A percentile compares a stretch with the other conserved stretches of the same genome.
These are phyloP conservation scores for Mycena indigotica DNA, from an alignment of 768 basidiomycete species.

Conservation along the genomic window DNA sequence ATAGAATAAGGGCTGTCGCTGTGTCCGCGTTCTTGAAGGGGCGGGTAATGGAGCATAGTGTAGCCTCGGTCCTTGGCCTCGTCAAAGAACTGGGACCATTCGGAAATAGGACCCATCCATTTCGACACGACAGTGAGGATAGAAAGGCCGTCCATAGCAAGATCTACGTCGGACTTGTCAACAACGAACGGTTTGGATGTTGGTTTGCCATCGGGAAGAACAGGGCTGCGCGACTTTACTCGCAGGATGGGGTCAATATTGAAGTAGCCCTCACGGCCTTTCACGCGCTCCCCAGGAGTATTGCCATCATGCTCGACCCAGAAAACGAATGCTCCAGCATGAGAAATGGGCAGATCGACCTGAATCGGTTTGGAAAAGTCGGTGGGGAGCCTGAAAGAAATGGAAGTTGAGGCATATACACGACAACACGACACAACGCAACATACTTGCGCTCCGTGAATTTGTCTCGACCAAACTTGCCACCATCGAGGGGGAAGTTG, in stretches of 20 bases:
- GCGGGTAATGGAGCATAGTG: conserved; percentile 98
- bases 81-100: conserved; percentile 79
- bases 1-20: conserved; percentile 95
- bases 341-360: conserved; percentile 93
- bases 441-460: conserved; percentile 78
- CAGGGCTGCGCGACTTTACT: conserved; percentile 68
- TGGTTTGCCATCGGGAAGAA: conserved; percentile 62
- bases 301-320: conserved; percentile 89
- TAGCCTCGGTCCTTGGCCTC: conserved; percentile 90
- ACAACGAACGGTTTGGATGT: conserved; percentile 50
- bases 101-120: conserved; percentile 88
- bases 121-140: conserved; percentile 93
- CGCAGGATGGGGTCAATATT: conserved; percentile 92
- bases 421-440: conserved; percentile 4
- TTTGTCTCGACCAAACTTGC: conserved; percentile 72
- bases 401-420: conserved; percentile 24
- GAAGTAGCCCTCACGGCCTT: conserved; percentile 91
- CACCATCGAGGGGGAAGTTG: conserved; percentile 95
- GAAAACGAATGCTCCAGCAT: conserved; percentile 94
- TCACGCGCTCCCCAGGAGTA: conserved; percentile 58
- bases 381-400: conserved; percentile 65
- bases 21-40: conserved; percentile 87
- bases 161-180: conserved; percentile 60
- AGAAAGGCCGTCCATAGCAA: conserved; percentile 86
- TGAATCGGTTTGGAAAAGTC: conserved; percentile 90